These are phyloP conservation scores for Brachypodium distachyon DNA, from an alignment of 202 grass and related monocot species.

Conservation along the genomic window DNA sequence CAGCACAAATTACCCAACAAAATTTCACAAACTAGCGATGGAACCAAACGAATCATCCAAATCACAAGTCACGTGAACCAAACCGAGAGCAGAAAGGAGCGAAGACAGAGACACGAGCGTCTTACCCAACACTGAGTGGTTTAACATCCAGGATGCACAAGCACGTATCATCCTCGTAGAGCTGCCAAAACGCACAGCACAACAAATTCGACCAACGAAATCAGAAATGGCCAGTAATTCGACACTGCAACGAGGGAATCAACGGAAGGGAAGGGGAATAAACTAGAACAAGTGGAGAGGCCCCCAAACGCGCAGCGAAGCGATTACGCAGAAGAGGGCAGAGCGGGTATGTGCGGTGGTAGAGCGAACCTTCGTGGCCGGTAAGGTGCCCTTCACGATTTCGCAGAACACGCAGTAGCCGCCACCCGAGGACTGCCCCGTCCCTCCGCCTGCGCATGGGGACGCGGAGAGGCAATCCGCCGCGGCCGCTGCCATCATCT, in stretches of 20 bases:
- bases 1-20: not conserved
- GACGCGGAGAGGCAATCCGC: not conserved
- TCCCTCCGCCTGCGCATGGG: not conserved
- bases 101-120: not conserved
- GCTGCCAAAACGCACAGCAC: conserved; percentile 28
- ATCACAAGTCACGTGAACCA: not conserved
- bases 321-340: not conserved
- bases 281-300: not conserved
- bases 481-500: not conserved
- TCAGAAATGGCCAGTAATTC: too few relatives aligned
- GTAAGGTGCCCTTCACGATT: conserved; percentile 46
- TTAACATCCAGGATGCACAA: conserved; percentile 81
- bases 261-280: not conserved
- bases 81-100: not conserved
- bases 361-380: conserved; percentile 46
- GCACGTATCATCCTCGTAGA: conserved; percentile 86
- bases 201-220: not conserved
- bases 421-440: not conserved
- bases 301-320: not conserved
- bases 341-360: not conserved
- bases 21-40: not conserved
- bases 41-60: not conserved
- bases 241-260: not conserved
- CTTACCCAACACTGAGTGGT: conserved; percentile 64
- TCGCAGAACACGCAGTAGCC: conserved; percentile 55